Base-by-base conservation (phyloP, 768 basidiomycete genomes). In the Boletales sp. region DNA sequence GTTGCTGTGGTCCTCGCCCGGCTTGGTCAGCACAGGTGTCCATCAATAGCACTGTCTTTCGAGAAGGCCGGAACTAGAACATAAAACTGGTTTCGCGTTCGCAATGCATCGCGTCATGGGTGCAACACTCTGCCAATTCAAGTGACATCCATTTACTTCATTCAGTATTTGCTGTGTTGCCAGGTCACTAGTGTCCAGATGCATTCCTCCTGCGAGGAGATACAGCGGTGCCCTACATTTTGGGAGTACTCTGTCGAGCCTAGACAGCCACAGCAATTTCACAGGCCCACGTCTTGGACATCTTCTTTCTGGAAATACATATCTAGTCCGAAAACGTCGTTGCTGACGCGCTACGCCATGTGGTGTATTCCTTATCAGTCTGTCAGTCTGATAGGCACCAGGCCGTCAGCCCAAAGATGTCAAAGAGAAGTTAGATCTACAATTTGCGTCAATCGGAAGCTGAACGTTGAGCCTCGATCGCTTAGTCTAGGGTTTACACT, bases 151-250 rank as follows among this genome's bases (percentile, higher is more conserved):
- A 48, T 13, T 37, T 41, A n/a, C 18, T 18, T 24, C 8, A 9
- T 32, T 32, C 42, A 43, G 31, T 43, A 27, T 29, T 12, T 14
- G 36, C 36, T 17, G 36, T 37, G 10, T 37, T 17, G 36, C 36
- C 36, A 17, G 8, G 10, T 37, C 36, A 37, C 8, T 37, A n/a
- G n/a, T 37, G 36, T 37, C 36, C 36, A 15, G 18, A 37, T 37
- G 7, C 31, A 21, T 21, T 21, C 18, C 6, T 41, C 13, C 14
- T 24, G 19, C 10, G 40, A 14, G 29, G 15, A 14, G 40, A 18
- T 31, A 5, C 27, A 13, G 24, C 40, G 11, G 50, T 4, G 27
- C 51, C 45, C 51, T 58, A n/a, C 36, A 47, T 54, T 50, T 44
- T 32, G 21, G n/a, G 45, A 40, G 50, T 45, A 41, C 36, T 37